Evolutionary conservation across 2,329 filamentous ascomycete species (phyloP).

Genomic region (Aspergillus persii): DNA sequence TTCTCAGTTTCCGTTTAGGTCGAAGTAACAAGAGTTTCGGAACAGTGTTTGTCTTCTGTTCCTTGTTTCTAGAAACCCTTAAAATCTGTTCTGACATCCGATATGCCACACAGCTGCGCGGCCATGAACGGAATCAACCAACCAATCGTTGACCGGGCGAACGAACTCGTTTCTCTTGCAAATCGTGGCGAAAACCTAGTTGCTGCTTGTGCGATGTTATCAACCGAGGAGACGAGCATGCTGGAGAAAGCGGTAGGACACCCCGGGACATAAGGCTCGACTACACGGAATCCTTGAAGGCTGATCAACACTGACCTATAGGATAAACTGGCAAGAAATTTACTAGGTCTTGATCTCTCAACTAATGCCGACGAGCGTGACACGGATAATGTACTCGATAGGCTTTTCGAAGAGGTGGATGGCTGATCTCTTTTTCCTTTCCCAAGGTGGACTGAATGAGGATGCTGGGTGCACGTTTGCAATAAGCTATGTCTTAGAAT

Average conservation of each 20-base stretch:
- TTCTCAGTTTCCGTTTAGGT: conserved; percentile 55
- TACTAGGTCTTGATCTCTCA: conserved; percentile 16
- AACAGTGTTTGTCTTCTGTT: conserved; percentile 49
- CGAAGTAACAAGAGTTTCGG: conserved; percentile 80
- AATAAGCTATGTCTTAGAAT: conserved; percentile 3
- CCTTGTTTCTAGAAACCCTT: neutral
- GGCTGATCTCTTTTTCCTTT: neutral
- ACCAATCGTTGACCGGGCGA: conserved; percentile 71
- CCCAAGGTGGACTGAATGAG: no score
- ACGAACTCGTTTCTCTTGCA: conserved; percentile 66
- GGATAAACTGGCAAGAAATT: conserved; percentile 19
- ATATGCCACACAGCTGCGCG: conserved; percentile 60
- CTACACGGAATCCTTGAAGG: neutral
- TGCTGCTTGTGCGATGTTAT: conserved; percentile 67
- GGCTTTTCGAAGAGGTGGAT: conserved; percentile 4
- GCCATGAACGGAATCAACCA: conserved; percentile 78
- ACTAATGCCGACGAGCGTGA: neutral
- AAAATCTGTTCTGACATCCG: neutral
- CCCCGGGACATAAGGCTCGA: neutral
- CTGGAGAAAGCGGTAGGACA: conserved; percentile 63
- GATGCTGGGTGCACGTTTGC: neutral
- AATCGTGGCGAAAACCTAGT: conserved; percentile 74
- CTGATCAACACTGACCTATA: conserved; percentile 4
- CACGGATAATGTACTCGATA: conserved; percentile 8
- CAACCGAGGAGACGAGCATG: conserved; percentile 60